Evolutionary conservation across 2,329 filamentous ascomycete species (phyloP).

Genomic region (Aspergillus sp.): DNA sequence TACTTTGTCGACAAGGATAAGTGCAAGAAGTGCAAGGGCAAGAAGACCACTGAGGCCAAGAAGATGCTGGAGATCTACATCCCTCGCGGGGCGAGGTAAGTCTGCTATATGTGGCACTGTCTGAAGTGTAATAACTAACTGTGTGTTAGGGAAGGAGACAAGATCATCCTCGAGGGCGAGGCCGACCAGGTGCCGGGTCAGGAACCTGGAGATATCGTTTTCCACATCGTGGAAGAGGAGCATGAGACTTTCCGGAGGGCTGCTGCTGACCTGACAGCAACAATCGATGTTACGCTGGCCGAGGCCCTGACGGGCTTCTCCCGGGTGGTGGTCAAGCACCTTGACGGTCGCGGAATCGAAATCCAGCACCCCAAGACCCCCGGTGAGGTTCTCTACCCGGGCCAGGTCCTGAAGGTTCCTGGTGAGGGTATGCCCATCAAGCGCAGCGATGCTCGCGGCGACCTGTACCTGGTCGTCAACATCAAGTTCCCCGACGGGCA

Average conservation of each 20-base stretch:
- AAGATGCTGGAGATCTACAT: conserved; percentile 98
- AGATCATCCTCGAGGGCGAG: conserved; percentile 87
- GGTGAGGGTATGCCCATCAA: conserved; percentile 96
- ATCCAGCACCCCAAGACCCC: conserved; percentile 73
- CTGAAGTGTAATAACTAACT: background rate
- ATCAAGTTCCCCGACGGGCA: conserved; percentile 86
- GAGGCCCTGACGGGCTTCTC: conserved; percentile 90
- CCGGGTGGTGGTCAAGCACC: conserved; percentile 83
- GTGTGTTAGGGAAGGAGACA: conserved; percentile 67
- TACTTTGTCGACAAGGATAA: conserved; percentile 95
- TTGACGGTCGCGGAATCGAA: conserved; percentile 88
- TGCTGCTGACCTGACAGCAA: conserved; percentile 79
- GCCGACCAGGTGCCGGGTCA: conserved; percentile 90
- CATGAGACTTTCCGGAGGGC: conserved; percentile 82
- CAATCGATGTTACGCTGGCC: conserved; percentile 75
- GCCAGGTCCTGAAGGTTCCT: conserved; percentile 78
- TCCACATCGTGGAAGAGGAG: conserved; percentile 77
- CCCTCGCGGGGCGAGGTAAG: conserved; percentile 72
- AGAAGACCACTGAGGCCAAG: conserved; percentile 79
- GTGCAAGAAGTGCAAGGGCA: conserved; percentile 98
- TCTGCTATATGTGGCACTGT: background rate
- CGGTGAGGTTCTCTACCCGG: conserved; percentile 79
- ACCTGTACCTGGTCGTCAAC: conserved; percentile 83
- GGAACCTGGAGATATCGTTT: conserved; percentile 89
- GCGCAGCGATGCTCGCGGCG: conserved; percentile 77